These are phyloP conservation scores for Aristolochia fimbriata DNA, from an alignment of 164 flowering plant genomes.

Conservation along the genomic window DNA sequence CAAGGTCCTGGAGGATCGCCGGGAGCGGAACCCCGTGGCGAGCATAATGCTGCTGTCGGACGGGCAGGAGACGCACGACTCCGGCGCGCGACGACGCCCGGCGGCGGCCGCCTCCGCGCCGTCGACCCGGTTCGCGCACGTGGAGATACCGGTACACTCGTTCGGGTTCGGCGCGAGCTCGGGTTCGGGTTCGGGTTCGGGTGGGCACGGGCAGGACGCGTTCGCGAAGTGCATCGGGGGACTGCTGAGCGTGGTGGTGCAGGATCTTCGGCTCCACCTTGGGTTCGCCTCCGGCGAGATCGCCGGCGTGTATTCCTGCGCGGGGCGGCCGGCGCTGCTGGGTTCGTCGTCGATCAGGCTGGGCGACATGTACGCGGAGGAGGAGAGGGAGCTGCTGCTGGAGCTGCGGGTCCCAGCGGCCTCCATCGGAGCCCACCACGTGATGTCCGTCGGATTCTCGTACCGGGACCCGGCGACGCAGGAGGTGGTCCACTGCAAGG, in stretches of 20 bases:
- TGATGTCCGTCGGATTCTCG: constrained; percentile 43
- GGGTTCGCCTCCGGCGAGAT: constrained; percentile 54
- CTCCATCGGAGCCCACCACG: constrained; percentile 39
- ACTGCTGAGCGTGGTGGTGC: constrained; percentile 75
- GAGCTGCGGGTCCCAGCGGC: constrained; percentile 53
- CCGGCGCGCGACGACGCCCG: constrained; percentile 16
- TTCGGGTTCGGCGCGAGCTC: constrained; percentile 28
- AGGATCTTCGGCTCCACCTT: constrained; percentile 60
- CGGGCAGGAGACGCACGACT: constrained; percentile 49
- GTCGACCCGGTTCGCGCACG: constrained; percentile 66
- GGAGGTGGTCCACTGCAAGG: constrained; percentile 37
- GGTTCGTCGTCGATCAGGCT: constrained; percentile 43
- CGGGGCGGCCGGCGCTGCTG: constrained; percentile 36
- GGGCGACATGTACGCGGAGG: constrained; percentile 85
- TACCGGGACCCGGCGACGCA: constrained; percentile 63
- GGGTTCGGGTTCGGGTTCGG: not conserved
- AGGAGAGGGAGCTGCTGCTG: constrained; percentile 69
- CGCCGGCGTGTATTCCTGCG: constrained; percentile 47
- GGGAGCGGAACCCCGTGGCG: constrained; percentile 86
- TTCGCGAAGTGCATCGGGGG: constrained; percentile 83
- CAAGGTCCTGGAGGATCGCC: constrained; percentile 75
- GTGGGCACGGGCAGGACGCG: constrained; percentile 36
- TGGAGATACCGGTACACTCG: constrained; percentile 79
- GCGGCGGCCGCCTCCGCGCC: constrained; percentile 19
- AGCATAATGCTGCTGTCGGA: constrained; percentile 77